These are phyloP conservation scores for Tolypocladium tundrense DNA, from an alignment of 2,329 filamentous ascomycete genomes.

Conservation along the genomic window DNA sequence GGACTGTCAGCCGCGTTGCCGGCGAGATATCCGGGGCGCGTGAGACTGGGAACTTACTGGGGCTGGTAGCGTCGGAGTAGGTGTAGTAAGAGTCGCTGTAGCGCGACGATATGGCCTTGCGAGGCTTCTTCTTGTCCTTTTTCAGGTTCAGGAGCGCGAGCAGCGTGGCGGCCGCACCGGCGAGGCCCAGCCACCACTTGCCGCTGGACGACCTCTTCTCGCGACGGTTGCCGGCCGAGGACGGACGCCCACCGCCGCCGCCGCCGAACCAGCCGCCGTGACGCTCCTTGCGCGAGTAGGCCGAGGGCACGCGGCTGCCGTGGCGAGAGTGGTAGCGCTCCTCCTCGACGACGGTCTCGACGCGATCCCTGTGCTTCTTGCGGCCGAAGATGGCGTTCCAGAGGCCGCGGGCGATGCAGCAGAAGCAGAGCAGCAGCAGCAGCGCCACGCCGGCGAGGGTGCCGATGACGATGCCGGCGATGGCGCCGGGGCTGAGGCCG, in stretches of 20 bases:
- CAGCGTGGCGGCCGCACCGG: conserved; percentile 39
- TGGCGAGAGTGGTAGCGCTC: conserved; percentile 45
- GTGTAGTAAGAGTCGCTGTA: conserved; percentile 46
- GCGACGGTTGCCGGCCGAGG: conserved; percentile 28
- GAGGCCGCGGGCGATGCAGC: conserved; percentile 55
- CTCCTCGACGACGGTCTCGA: conserved; percentile 45
- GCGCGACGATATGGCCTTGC: conserved; percentile 25
- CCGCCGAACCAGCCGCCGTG: conserved; percentile 48
- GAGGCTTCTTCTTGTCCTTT: conserved; percentile 37
- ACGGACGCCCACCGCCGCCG: conserved; percentile 27
- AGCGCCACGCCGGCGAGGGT: conserved; percentile 56
- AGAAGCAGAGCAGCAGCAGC: conserved; percentile 63
- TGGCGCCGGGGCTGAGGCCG: conserved; percentile 58
- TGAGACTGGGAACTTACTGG: conserved; percentile 33
- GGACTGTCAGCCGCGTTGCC: conserved; percentile 7
- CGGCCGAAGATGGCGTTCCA: conserved; percentile 56
- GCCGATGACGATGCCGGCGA: conserved; percentile 73
- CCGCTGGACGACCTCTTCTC: conserved; percentile 39
- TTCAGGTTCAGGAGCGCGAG: conserved; percentile 44
- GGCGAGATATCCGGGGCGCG: background rate
- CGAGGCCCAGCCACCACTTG: conserved; percentile 42
- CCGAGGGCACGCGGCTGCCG: conserved; percentile 29
- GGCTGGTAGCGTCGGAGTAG: conserved; percentile 36
- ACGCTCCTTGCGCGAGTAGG: conserved; percentile 38
- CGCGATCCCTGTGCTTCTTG: conserved; percentile 40